Conservation (phyloP, 1,139 yeast genomes). For the Blastobotrys elegans region DNA sequence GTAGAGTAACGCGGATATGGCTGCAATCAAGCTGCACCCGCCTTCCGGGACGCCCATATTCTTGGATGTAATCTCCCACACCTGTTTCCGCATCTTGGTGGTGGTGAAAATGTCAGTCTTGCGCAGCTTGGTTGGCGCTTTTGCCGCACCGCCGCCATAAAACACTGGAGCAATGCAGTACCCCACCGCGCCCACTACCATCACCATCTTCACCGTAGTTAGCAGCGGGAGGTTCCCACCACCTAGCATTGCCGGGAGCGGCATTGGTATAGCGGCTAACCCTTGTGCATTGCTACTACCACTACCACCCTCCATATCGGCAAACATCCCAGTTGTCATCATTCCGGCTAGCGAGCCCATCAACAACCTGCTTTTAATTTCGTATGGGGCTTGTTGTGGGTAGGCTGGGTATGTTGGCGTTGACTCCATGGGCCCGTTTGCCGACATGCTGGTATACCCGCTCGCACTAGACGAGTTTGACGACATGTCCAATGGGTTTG, state of each 20-base stretch:
- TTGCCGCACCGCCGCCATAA: not conserved
- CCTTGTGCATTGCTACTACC: slow-evolving; percentile 32
- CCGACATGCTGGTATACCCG: slow-evolving; percentile 4
- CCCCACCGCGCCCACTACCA: slow-evolving; percentile 30
- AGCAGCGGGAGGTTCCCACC: slow-evolving; percentile 14
- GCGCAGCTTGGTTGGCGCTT: slow-evolving; percentile 4
- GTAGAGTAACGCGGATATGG: not conserved
- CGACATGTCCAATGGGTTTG: not conserved
- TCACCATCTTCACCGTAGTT: slow-evolving; percentile 23
- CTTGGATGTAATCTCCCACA: slow-evolving; percentile 15
- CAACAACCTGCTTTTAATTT: slow-evolving; percentile 18
- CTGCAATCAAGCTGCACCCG: not conserved
- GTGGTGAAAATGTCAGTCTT: slow-evolving; percentile 10
- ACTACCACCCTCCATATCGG: slow-evolving; percentile 14
- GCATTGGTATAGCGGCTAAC: slow-evolving; percentile 34
- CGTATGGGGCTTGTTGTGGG: slow-evolving; percentile 12
- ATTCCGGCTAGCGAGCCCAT: slow-evolving; percentile 39
- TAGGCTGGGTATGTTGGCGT: slow-evolving; percentile 6
- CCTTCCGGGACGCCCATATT: slow-evolving; percentile 10
- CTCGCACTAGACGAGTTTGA: slow-evolving; percentile 1
- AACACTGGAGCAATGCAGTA: slow-evolving; percentile 23
- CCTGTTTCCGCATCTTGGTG: slow-evolving; percentile 13
- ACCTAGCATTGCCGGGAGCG: slow-evolving; percentile 21
- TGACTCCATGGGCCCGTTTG: not conserved
- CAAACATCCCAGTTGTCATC: slow-evolving; percentile 35